phyloP scores from a whole-genome alignment of 164 flowering plant species.

The Tetrastigma voinierianum region DNA sequence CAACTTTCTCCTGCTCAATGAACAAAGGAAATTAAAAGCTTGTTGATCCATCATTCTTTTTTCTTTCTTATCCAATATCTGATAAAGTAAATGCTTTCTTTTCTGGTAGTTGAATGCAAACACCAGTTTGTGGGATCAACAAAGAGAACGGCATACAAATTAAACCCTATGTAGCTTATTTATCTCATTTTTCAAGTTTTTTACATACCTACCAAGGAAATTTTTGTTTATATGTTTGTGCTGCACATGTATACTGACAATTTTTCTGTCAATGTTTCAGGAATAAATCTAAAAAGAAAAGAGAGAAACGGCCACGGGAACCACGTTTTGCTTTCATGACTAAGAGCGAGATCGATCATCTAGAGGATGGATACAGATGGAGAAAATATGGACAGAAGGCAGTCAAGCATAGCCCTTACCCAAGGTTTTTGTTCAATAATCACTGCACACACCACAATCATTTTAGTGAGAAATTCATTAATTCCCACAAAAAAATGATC shows the following conservation, averaged over 20 bases:
- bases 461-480: too few relatives aligned
- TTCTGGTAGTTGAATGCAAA: not conserved
- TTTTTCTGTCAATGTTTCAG: constrained; percentile 11
- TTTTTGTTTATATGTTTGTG: too few relatives aligned
- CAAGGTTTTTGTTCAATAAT: constrained; percentile 38
- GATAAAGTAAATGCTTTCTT: not conserved
- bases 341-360: constrained; percentile 69
- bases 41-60: not conserved
- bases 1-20: too few relatives aligned
- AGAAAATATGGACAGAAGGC: constrained; percentile 78
- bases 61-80: not conserved
- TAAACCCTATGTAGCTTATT: not conserved
- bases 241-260: too few relatives aligned
- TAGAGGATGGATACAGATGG: constrained; percentile 80
- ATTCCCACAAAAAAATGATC: too few relatives aligned
- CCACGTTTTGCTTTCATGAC: constrained; percentile 65
- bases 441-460: too few relatives aligned
- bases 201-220: too few relatives aligned
- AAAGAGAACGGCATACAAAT: too few relatives aligned
- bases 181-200: not conserved
- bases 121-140: not conserved
- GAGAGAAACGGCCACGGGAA: constrained; percentile 43
- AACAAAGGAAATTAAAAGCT: too few relatives aligned
- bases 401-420: constrained; percentile 66
- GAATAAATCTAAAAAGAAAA: constrained; percentile 39